These are phyloP conservation scores for Cryptosporidium tyzzeri DNA, from an alignment of 169 alveolate species.

Conservation along the genomic window DNA sequence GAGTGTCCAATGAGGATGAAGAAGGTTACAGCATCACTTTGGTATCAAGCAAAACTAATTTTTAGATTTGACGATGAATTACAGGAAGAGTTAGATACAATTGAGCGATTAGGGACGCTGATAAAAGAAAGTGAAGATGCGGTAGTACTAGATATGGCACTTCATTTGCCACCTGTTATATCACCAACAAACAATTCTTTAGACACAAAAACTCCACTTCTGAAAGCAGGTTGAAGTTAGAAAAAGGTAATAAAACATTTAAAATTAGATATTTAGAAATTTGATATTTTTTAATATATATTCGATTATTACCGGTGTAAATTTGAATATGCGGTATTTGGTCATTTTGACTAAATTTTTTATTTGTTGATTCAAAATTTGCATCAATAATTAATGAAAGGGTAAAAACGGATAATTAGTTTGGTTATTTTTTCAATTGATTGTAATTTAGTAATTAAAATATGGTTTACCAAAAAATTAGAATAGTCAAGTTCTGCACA, in stretches of 20 bases:
- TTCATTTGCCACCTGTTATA: constrained; percentile 65
- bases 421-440: background rate
- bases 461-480: constrained; percentile 4
- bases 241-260: background rate
- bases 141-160: constrained; percentile 75
- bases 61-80: constrained; percentile 66
- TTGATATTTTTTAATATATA: background rate
- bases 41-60: constrained; percentile 74
- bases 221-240: constrained; percentile 6
- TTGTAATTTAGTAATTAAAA: background rate
- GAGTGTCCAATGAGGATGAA: constrained; percentile 70
- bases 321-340: constrained; percentile 3
- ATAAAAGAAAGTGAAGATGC: constrained; percentile 68
- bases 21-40: constrained; percentile 69
- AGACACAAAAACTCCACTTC: constrained; percentile 12
- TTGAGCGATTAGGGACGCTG: constrained; percentile 25
- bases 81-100: constrained; percentile 68
- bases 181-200: constrained; percentile 26
- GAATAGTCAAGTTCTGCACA: constrained; percentile 18
- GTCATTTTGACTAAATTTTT: constrained; percentile 11
- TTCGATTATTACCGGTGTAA: background rate
- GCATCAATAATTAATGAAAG: background rate
- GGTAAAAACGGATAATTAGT: background rate
- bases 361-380: background rate
- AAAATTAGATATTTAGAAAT: background rate